Evolutionary conservation across 139 green algal genomes (phyloP).

Genomic region (Tetradesmus lagerheimii): DNA sequence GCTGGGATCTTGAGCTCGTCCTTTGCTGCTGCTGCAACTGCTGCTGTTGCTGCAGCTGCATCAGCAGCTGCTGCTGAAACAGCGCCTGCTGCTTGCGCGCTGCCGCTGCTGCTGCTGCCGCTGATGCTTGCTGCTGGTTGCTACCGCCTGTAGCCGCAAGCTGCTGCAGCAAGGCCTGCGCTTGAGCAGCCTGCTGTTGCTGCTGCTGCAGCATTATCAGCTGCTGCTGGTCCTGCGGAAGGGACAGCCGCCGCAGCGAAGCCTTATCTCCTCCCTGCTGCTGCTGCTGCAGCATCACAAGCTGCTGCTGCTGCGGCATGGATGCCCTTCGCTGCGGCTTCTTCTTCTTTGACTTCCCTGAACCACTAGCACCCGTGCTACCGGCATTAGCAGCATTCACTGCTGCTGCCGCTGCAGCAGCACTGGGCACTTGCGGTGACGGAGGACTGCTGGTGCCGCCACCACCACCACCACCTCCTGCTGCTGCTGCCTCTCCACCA

Average conservation of each 20-base stretch:
- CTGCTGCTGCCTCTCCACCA: background rate
- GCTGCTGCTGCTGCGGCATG: constrained; percentile 18
- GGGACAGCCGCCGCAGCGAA: background rate
- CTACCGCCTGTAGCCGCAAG: background rate
- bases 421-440: background rate
- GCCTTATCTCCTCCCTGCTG: background rate
- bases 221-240: constrained; percentile 11
- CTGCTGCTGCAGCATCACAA: constrained; percentile 3
- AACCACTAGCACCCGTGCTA: background rate
- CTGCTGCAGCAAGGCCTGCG: constrained; percentile 4
- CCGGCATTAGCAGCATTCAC: background rate
- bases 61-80: constrained; percentile 14
- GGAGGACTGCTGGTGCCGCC: background rate
- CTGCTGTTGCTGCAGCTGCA: constrained; percentile 2
- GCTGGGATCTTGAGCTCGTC: background rate
- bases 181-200: background rate
- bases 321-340: background rate
- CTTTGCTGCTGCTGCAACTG: background rate
- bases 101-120: constrained; percentile 25
- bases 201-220: constrained; percentile 13
- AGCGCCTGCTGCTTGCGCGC: constrained; percentile 20
- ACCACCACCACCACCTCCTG: background rate
- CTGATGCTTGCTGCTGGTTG: background rate
- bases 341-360: background rate
- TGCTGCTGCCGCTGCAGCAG: background rate